A percentile compares a stretch with the other conserved stretches of the same genome.
Conservation (phyloP, 768 basidiomycete genomes). For the Podaxis sp. region DNA sequence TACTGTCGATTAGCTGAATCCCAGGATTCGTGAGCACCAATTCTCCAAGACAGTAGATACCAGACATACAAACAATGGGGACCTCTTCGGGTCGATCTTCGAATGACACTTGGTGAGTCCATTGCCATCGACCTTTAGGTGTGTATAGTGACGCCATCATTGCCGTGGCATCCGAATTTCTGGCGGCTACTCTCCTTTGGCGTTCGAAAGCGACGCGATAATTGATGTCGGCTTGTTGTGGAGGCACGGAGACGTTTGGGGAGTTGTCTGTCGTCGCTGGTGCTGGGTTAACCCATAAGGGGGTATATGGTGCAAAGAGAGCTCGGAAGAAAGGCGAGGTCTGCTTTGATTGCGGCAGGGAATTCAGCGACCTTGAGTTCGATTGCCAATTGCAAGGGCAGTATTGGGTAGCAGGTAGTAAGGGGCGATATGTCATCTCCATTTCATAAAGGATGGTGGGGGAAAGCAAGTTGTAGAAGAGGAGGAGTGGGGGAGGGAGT, state of each 20-base stretch:
- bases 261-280: background rate
- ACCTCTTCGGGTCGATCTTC: slow-evolving; percentile 2
- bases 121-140: slow-evolving; percentile 4
- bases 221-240: background rate
- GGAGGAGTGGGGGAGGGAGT: background rate
- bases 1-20: background rate
- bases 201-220: slow-evolving; percentile 2
- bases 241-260: background rate
- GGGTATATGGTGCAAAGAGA: slow-evolving; percentile 3
- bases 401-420: slow-evolving; percentile 4
- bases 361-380: background rate
- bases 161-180: background rate
- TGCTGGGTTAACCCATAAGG: background rate
- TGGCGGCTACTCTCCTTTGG: background rate
- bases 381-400: background rate
- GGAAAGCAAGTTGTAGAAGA: background rate
- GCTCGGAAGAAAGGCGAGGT: background rate
- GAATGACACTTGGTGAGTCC: slow-evolving; percentile 2
- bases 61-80: background rate
- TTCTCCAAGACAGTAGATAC: too few relatives aligned
- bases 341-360: background rate
- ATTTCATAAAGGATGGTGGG: background rate
- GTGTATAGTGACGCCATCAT: background rate
- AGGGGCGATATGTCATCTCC: slow-evolving; percentile 2
- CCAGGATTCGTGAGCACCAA: background rate